These are phyloP conservation scores for Vitis rupestris DNA, from an alignment of 164 flowering plant genomes.

Conservation along the genomic window DNA sequence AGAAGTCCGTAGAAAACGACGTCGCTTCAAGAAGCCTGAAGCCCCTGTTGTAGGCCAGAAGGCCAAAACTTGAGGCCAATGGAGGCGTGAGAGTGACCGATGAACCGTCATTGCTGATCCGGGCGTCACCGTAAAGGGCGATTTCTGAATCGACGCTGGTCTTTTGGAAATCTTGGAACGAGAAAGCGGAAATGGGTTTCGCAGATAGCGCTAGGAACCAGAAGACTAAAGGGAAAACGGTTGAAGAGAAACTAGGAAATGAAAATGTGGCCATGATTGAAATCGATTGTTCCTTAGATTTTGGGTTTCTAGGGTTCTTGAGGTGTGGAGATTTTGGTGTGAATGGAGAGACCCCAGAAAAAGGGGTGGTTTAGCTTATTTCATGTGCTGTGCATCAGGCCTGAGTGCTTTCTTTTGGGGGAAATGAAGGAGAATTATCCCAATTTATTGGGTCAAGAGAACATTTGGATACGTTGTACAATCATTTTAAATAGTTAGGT, in stretches of 20 bases:
- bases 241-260: background rate
- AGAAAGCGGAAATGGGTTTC: conserved; percentile 8
- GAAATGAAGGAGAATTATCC: too few relatives aligned
- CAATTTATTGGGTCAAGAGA: too few relatives aligned
- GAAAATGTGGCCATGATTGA: conserved; percentile 7
- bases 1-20: conserved; percentile 30
- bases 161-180: background rate
- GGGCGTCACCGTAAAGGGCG: conserved; percentile 29
- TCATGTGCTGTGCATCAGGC: too few relatives aligned
- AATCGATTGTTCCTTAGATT: too few relatives aligned
- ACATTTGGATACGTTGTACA: too few relatives aligned
- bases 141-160: conserved; percentile 22
- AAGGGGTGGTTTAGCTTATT: too few relatives aligned
- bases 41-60: conserved; percentile 12
- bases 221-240: background rate
- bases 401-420: too few relatives aligned
- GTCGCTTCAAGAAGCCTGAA: conserved; percentile 16
- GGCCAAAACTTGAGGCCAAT: conserved; percentile 17
- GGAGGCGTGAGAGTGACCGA: conserved; percentile 19
- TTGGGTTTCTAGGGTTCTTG: too few relatives aligned
- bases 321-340: too few relatives aligned
- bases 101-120: conserved; percentile 11
- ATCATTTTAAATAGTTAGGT: too few relatives aligned
- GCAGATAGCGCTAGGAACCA: conserved; percentile 4
- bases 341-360: too few relatives aligned